Conservation (phyloP, 768 basidiomycete species). For the Russula virescens region DNA sequence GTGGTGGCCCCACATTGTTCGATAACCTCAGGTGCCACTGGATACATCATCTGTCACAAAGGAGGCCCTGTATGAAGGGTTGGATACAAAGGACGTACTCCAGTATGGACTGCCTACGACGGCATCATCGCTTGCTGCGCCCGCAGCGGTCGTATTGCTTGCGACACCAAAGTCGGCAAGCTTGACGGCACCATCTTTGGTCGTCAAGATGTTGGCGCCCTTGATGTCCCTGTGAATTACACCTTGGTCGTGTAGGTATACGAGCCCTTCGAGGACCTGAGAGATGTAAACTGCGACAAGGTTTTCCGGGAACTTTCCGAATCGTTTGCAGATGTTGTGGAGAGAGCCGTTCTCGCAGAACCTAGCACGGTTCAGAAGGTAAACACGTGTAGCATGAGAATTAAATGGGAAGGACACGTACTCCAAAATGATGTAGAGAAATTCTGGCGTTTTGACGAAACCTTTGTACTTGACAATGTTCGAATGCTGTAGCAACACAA, state of each 20-base stretch:
- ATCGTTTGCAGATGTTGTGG: conserved; percentile 91
- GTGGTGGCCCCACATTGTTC: conserved; percentile 97
- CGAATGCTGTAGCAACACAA: conserved; percentile 53
- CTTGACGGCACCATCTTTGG: conserved; percentile 97
- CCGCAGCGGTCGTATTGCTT: conserved; percentile 59
- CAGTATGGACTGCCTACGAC: conserved; percentile 98
- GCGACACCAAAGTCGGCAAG: conserved; percentile 99
- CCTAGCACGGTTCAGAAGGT: conserved; percentile 34
- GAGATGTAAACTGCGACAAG: conserved; percentile 96
- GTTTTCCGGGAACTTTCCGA: conserved; percentile 97
- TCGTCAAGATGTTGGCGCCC: conserved; percentile 96
- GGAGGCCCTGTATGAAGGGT: not conserved
- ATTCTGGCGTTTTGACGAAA: conserved; percentile 91
- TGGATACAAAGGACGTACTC: conserved; percentile 47
- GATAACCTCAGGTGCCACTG: conserved; percentile 98
- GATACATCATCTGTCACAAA: not conserved
- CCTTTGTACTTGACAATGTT: conserved; percentile 99
- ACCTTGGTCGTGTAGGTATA: conserved; percentile 98
- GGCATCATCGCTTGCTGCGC: conserved; percentile 74
- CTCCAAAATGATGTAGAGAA: conserved; percentile 96
- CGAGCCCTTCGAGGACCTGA: conserved; percentile 91
- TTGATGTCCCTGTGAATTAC: conserved; percentile 99
- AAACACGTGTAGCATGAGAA: not conserved
- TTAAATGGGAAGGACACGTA: conserved; percentile 33
- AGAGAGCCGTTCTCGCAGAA: conserved; percentile 99